These are phyloP conservation scores for Plenodomus biglobosus DNA, from an alignment of 2,329 filamentous ascomycete genomes.

Conservation along the genomic window DNA sequence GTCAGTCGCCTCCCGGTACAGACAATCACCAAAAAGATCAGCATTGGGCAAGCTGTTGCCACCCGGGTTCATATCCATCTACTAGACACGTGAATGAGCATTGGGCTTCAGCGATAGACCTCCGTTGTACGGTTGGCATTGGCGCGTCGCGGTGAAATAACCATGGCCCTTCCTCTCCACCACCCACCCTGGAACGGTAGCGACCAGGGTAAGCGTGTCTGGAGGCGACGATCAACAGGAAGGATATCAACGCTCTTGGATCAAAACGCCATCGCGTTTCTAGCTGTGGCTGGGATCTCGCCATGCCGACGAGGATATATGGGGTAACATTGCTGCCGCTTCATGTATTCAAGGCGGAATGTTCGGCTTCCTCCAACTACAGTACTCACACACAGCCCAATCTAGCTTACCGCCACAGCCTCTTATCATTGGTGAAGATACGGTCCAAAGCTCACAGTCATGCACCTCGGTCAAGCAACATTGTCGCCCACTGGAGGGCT, in stretches of 20 bases:
- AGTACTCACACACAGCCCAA: conserved; percentile 25
- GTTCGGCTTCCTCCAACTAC: conserved; percentile 1
- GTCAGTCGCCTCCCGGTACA: too few relatives aligned
- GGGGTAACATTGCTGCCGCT: conserved; percentile 17
- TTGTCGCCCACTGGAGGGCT: conserved; percentile 12
- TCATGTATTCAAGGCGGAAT: conserved; percentile 2
- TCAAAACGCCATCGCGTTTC: conserved; percentile 11
- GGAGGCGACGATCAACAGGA: conserved; percentile 5
- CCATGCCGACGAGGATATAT: conserved; percentile 2
- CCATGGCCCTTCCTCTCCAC: too few relatives aligned
- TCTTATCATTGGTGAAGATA: conserved; percentile 19
- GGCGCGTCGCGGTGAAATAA: not conserved
- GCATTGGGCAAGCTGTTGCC: too few relatives aligned
- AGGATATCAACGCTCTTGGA: conserved; percentile 9
- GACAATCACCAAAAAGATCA: too few relatives aligned
- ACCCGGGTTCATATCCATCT: too few relatives aligned
- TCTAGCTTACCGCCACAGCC: conserved; percentile 20
- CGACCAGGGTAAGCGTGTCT: not conserved
- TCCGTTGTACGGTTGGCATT: not conserved
- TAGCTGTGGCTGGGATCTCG: conserved; percentile 14
- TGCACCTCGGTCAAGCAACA: conserved; percentile 22
- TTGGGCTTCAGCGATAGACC: too few relatives aligned
- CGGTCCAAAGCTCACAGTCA: conserved; percentile 4
- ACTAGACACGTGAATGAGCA: too few relatives aligned
- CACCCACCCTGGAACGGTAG: not conserved